Conservation (phyloP, 169 alveolate species). For the Plasmodium malariae region DNA sequence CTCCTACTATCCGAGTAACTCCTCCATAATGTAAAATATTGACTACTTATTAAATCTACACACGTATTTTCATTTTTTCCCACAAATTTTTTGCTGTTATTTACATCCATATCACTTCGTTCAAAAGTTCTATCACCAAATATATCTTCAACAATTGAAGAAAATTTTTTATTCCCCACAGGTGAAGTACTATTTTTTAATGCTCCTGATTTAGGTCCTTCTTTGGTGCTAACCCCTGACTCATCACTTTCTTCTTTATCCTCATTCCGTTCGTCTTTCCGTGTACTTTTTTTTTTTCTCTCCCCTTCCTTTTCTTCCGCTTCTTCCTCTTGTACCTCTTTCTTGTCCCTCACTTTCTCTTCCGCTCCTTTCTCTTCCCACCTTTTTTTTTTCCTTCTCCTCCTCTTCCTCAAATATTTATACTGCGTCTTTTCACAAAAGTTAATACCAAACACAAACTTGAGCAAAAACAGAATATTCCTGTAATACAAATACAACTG, state of each 20-base stretch:
- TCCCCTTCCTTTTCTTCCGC: neutral
- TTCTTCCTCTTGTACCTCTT: neutral
- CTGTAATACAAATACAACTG: conserved; percentile 8
- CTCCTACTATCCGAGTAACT: too few species aligned
- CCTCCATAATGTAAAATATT: too few species aligned
- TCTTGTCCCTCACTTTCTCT: neutral
- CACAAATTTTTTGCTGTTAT: neutral
- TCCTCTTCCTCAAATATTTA: conserved; percentile 24
- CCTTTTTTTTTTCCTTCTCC: neutral
- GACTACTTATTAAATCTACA: neutral
- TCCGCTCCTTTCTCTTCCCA: neutral
- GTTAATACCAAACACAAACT: conserved; percentile 26
- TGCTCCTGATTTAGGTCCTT: too few species aligned
- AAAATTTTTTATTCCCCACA: too few species aligned
- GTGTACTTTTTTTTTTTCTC: conserved; percentile 1
- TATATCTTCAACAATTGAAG: too few species aligned
- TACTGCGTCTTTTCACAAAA: conserved; percentile 51
- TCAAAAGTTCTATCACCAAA: too few species aligned
- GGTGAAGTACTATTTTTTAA: too few species aligned
- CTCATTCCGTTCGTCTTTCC: neutral
- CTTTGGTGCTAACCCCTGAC: too few species aligned
- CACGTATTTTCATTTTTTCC: neutral
- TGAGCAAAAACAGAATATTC: conserved; percentile 20
- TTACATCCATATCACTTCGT: too few species aligned
- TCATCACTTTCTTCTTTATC: neutral